Evolutionary conservation across 2,329 filamentous ascomycete genomes (phyloP).

Genomic region (Annulohypoxylon truncatum): DNA sequence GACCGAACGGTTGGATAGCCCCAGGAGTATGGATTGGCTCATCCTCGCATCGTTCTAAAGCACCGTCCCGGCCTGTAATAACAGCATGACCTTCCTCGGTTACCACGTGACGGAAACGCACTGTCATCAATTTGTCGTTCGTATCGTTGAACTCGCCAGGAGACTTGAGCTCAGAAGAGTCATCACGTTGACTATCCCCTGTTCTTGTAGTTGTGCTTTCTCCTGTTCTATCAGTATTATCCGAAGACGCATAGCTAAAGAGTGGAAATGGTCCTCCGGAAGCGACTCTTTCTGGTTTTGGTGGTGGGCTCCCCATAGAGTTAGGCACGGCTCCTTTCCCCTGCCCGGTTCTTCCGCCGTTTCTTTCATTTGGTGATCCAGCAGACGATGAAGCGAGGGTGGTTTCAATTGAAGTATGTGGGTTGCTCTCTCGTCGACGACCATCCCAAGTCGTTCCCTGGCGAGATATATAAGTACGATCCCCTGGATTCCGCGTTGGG

Average conservation of each 20-base stretch:
- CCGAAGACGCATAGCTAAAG: slow-evolving; percentile 46
- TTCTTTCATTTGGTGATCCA: slow-evolving; percentile 32
- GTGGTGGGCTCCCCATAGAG: slow-evolving; percentile 30
- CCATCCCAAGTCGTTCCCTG: slow-evolving; percentile 47
- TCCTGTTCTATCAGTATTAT: slow-evolving; percentile 39
- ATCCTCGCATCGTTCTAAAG: slow-evolving; percentile 85
- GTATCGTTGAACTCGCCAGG: slow-evolving; percentile 50
- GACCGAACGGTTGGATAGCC: slow-evolving; percentile 82
- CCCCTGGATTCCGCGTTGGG: slow-evolving; percentile 51
- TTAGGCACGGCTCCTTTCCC: slow-evolving; percentile 34
- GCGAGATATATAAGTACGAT: slow-evolving; percentile 54
- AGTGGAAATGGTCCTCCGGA: slow-evolving; percentile 32
- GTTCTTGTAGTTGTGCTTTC: slow-evolving; percentile 25
- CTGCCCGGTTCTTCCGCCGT: slow-evolving; percentile 2
- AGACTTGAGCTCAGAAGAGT: slow-evolving; percentile 26
- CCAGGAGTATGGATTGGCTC: slow-evolving; percentile 91
- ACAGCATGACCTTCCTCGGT: slow-evolving; percentile 84
- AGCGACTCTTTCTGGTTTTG: slow-evolving; percentile 17
- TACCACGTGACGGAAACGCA: slow-evolving; percentile 81
- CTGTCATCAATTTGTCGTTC: slow-evolving; percentile 67
- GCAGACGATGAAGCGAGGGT: slow-evolving; percentile 19
- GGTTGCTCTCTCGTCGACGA: slow-evolving; percentile 48
- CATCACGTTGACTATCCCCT: slow-evolving; percentile 14
- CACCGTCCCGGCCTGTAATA: slow-evolving; percentile 81
- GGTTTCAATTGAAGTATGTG: slow-evolving; percentile 47